These are phyloP conservation scores for Phaeosphaeriaceae sp. DNA, from an alignment of 2,329 filamentous ascomycete genomes.

Conservation along the genomic window DNA sequence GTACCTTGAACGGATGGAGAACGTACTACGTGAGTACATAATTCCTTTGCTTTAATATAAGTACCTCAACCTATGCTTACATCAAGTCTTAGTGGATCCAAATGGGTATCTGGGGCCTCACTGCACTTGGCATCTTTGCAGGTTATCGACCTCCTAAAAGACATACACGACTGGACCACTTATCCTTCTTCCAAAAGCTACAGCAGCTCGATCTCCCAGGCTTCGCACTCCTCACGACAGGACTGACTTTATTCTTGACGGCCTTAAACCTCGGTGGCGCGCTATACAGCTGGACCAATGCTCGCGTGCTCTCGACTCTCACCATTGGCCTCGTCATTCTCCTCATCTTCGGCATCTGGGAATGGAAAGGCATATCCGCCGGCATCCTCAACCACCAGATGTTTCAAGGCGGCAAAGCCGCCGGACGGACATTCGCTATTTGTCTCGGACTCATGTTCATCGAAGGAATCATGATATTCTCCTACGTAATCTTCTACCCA, in stretches of 20 bases:
- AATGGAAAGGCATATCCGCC: background rate
- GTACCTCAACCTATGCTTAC: background rate
- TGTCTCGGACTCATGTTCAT: background rate
- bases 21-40: background rate
- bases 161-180: background rate
- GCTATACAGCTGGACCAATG: background rate
- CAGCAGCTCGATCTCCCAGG: background rate
- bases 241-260: background rate
- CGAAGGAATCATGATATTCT: background rate
- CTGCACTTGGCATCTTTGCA: background rate
- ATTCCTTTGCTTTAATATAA: background rate
- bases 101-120: background rate
- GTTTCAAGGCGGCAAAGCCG: background rate
- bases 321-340: background rate
- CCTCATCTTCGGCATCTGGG: background rate
- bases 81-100: background rate
- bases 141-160: background rate
- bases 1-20: background rate
- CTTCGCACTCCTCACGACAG: background rate
- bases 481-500: background rate
- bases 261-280: background rate
- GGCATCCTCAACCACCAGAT: background rate
- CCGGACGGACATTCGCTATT: background rate
- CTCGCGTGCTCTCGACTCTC: background rate
- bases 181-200: background rate